Percentiles rank a stretch among this genome's conserved stretches.
phyloP scores from a whole-genome alignment of 345 rosid genomes.

The Moringa oleifera region DNA sequence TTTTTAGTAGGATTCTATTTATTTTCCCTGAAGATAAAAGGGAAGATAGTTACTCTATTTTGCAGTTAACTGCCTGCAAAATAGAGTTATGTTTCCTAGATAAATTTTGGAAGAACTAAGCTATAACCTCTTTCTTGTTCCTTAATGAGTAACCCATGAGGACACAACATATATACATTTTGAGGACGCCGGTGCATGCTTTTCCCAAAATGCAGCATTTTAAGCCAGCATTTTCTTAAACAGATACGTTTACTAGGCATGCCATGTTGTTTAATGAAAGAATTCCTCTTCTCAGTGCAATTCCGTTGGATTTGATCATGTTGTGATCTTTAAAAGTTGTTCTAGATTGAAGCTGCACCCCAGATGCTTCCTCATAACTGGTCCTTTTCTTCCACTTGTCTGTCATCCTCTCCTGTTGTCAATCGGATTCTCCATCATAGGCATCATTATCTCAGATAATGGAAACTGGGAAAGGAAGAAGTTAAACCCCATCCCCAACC shows the following conservation, averaged over 20 bases:
- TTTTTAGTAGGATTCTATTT: too few relatives aligned
- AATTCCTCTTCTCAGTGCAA: not conserved
- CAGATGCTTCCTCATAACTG: too few relatives aligned
- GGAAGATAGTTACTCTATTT: not conserved
- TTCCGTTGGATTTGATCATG: not conserved
- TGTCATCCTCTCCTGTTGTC: slow-evolving; percentile 1
- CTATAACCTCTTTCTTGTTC: not conserved
- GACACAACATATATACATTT: not conserved
- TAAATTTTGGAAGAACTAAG: not conserved
- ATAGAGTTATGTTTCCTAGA: not conserved
- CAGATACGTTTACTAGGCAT: not conserved
- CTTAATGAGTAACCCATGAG: not conserved
- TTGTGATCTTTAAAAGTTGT: not conserved
- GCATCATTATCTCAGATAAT: too few relatives aligned
- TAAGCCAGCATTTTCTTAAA: not conserved
- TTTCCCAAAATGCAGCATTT: not conserved
- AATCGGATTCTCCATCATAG: not conserved
- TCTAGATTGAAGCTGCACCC: too few relatives aligned
- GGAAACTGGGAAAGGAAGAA: too few relatives aligned
- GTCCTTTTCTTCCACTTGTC: not conserved
- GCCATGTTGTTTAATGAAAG: not conserved
- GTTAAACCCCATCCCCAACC: too few relatives aligned
- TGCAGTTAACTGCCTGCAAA: too few relatives aligned
- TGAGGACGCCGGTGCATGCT: not conserved
- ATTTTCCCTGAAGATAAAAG: not conserved